Evolutionary conservation across 2,329 filamentous ascomycete genomes (phyloP).

Genomic region (Hypoxylon sp.): DNA sequence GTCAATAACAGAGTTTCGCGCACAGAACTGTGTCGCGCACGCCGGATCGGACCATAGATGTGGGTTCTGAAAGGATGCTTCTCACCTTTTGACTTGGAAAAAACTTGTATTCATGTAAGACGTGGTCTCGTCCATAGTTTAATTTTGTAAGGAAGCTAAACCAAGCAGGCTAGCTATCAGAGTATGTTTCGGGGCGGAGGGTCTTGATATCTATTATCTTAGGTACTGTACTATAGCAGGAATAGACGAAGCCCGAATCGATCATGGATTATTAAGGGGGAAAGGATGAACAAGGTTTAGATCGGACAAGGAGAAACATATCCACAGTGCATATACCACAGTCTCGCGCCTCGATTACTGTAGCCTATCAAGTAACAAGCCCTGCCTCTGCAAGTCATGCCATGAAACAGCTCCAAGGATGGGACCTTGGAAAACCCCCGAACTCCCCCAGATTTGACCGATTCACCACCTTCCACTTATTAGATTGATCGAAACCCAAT

Average conservation of each 20-base stretch:
- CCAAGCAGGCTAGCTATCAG: neutral
- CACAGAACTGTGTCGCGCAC: conserved; percentile 4
- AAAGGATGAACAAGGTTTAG: conserved; percentile 23
- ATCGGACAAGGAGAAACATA: conserved; percentile 15
- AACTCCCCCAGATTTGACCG: conserved; percentile 44
- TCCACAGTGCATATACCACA: conserved; percentile 34
- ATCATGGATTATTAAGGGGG: conserved; percentile 22
- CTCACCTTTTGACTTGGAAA: neutral
- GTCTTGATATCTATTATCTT: conserved; percentile 19
- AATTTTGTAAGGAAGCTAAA: conserved; percentile 1
- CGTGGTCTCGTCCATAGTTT: conserved; percentile 2
- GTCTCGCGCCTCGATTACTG: conserved; percentile 28
- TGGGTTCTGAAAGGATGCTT: conserved; percentile 9
- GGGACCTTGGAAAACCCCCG: conserved; percentile 40
- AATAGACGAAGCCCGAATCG: conserved; percentile 12
- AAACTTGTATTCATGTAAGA: conserved; percentile 7
- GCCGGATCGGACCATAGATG: conserved; percentile 3
- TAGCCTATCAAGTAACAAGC: conserved; percentile 22
- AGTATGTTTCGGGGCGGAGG: neutral
- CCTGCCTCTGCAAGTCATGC: conserved; percentile 39
- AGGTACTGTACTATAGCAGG: neutral
- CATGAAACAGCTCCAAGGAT: conserved; percentile 43
- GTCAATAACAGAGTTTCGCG: conserved; percentile 1
- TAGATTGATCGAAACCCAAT: conserved; percentile 44
- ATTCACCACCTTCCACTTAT: conserved; percentile 41